Evolutionary conservation across 805 yeast species (phyloP).

Genomic region (Metschnikowia koreensis): DNA sequence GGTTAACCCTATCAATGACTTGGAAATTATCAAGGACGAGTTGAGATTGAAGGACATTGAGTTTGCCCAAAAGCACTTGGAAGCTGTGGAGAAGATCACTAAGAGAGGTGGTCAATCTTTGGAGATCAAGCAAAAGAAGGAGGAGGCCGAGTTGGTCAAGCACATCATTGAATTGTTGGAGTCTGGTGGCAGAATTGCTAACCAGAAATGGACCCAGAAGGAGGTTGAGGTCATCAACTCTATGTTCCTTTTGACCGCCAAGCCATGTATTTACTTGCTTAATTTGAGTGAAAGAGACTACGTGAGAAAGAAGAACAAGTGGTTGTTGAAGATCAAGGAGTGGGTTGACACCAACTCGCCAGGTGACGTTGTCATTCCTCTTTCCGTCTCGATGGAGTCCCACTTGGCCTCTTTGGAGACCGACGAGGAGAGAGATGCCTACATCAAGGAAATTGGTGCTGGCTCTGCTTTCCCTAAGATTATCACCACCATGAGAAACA

Average conservation of each 20-base stretch:
- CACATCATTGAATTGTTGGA: constrained; percentile 74
- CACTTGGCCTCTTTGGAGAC: constrained; percentile 76
- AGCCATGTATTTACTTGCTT: constrained; percentile 89
- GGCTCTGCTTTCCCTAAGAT: constrained; percentile 80
- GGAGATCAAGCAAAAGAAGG: constrained; percentile 86
- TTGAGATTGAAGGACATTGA: constrained; percentile 95
- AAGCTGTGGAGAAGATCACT: constrained; percentile 72
- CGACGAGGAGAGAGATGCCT: constrained; percentile 41
- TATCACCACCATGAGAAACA: constrained; percentile 63
- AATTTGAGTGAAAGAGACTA: constrained; percentile 89
- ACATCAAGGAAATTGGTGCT: constrained; percentile 71
- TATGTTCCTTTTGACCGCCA: constrained; percentile 87
- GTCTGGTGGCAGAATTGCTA: constrained; percentile 84
- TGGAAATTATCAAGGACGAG: constrained; percentile 88
- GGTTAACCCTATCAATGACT: constrained; percentile 87
- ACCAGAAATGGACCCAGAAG: constrained; percentile 81
- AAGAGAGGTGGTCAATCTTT: constrained; percentile 86
- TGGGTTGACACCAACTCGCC: constrained; percentile 91
- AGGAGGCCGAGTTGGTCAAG: constrained; percentile 73
- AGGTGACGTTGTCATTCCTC: constrained; percentile 83
- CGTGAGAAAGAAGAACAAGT: constrained; percentile 85
- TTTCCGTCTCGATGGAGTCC: constrained; percentile 81
- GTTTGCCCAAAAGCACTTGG: constrained; percentile 80
- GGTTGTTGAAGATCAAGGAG: constrained; percentile 72
- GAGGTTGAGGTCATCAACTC: constrained; percentile 89